phyloP scores from a whole-genome alignment of 805 yeast species.

The Isabelozyma heimii region DNA sequence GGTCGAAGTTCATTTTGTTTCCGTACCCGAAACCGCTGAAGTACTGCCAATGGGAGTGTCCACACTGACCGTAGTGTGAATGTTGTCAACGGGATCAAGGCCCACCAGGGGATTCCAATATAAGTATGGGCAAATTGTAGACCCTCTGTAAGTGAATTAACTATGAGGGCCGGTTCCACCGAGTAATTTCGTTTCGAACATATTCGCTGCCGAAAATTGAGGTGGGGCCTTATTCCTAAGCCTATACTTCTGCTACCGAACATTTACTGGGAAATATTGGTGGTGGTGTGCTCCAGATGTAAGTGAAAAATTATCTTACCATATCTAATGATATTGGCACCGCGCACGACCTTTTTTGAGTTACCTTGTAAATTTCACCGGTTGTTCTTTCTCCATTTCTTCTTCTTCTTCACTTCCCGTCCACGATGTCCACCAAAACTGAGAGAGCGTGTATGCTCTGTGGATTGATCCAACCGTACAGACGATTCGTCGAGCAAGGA shows the following conservation, averaged over 20 bases:
- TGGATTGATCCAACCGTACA: conserved; percentile 83
- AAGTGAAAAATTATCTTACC: not conserved
- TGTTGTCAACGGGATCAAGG: conserved; percentile 72
- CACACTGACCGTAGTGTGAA: conserved; percentile 58
- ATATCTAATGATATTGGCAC: not conserved
- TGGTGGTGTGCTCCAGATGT: not conserved
- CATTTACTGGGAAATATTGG: not conserved
- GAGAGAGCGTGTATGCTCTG: conserved; percentile 98
- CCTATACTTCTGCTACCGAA: not conserved
- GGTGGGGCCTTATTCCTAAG: not conserved
- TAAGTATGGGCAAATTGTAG: conserved; percentile 49
- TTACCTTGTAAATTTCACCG: no score
- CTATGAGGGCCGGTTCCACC: conserved; percentile 29
- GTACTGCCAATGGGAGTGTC: conserved; percentile 76
- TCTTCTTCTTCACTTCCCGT: not conserved
- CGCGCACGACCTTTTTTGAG: not conserved
- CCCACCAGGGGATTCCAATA: conserved; percentile 81
- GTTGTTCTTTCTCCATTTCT: no score
- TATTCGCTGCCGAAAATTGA: not conserved
- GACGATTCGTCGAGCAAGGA: conserved; percentile 72
- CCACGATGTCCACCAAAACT: conserved; percentile 50
- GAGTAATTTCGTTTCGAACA: conserved; percentile 17
- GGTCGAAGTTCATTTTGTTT: conserved; percentile 74
- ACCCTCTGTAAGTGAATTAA: conserved; percentile 31
- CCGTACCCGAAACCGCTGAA: conserved; percentile 65